Evolutionary conservation across 805 yeast genomes (phyloP).

Genomic region (Nakazawaea anatomiae): DNA sequence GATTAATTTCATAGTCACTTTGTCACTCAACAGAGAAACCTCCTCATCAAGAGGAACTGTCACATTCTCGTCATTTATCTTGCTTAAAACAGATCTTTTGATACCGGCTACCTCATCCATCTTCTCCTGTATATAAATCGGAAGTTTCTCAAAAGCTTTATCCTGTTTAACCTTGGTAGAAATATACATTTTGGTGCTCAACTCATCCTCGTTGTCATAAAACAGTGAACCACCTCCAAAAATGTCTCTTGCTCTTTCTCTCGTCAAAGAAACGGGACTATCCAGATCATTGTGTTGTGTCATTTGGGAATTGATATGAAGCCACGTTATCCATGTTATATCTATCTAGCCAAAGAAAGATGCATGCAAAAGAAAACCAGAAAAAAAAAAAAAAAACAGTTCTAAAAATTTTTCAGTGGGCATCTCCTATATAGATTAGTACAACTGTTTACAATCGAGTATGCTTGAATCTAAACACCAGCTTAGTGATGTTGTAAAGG

Average conservation of each 20-base stretch:
- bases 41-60: constrained; percentile 15
- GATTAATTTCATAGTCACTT: constrained; percentile 16
- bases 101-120: constrained; percentile 15
- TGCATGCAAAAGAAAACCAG: too few species aligned
- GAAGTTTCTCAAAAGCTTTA: constrained; percentile 17
- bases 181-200: constrained; percentile 22
- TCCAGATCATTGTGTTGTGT: neutral
- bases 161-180: constrained; percentile 21
- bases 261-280: neutral
- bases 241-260: neutral
- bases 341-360: too few species aligned
- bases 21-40: constrained; percentile 15
- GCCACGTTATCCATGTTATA: too few species aligned
- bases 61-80: constrained; percentile 10
- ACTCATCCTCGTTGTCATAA: constrained; percentile 16
- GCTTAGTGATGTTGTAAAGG: neutral
- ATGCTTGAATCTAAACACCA: neutral
- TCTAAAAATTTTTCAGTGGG: neutral
- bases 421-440: neutral
- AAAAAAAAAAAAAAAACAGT: neutral
- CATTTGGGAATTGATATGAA: neutral
- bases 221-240: neutral
- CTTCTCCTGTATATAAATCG: constrained; percentile 21
- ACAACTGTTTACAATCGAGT: too few species aligned
- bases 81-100: constrained; percentile 8